Base-by-base conservation (phyloP, 306 rosid species). In the Sophora flavescens region DNA sequence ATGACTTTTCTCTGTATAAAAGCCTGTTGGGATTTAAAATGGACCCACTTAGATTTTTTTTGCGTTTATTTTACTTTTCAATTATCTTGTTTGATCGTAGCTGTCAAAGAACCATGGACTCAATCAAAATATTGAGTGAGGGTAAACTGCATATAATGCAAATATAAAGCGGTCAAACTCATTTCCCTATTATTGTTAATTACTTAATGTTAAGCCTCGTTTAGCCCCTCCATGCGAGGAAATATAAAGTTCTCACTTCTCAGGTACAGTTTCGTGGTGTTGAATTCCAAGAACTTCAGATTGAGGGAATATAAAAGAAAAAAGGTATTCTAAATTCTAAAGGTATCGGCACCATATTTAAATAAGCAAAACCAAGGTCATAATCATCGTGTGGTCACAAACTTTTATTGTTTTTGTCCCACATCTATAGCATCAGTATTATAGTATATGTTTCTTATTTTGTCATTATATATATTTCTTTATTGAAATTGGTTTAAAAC, bases 21-120 rank as follows among this genome's bases (percentile, higher is more conserved):
- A 85, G 75, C 59, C 83, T 66, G 70, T 59, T 63, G 66, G 67
- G 71, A 72, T 80, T 63, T 80, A 39, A 14, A 50, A 1, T 50
- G 84, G 86, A 75, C 82, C 85, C 81, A 78, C 78, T 48, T 68
- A 18, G 63, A 35, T 72, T 68, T 77, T 68, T 77, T 61, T 7
- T 32, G 15, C 15, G 12, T 54, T 44, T 51, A 15, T 78, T 61
- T 12, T 8, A 51, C 9, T 12, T 16, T 73, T n/a, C 1, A 38
- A 18, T 57, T 12, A 26, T 72, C 8, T 71, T 41, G 30, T 47
- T 41, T 32, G 5, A 61, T 57, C 11, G 50, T 28, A 5, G 65
- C 45, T 26, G 10, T 18, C 9, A 14, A 47, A 18, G 12, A 30
- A 1, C 32, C 38, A 60, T 36, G 56, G 35, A 41, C 59, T 39